Evolutionary conservation across 2,329 filamentous ascomycete genomes (phyloP), one percentile per base, ranked within the genome.

Genomic region (Colletotrichum sp.): DNA sequence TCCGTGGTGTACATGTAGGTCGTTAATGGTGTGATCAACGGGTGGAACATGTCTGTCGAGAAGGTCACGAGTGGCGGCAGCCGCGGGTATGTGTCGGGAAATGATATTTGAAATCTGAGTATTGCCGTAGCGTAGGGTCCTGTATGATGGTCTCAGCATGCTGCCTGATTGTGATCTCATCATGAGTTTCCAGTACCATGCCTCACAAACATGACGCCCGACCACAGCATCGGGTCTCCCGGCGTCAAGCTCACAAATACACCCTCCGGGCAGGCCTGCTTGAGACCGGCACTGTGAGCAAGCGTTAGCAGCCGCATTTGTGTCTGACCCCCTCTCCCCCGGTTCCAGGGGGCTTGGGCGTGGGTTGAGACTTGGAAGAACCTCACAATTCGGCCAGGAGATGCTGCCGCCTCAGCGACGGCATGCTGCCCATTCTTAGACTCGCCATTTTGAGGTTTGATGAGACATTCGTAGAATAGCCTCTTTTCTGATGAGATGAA

Each of bases 1-100:
- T 94, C 93, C 77, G 95, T 96, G 57, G 95, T 94, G 87, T 98
- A 98, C 82, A 95, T 97, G 85, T 98, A 98, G 5, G 95, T 98
- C n/a, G 96, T 98, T 77, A 98, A 89, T 49, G 97, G 96, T 9
- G 96, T 96, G 79, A 99, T 93, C 57, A 99, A 89, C 21, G 96
- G 96, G 83, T 99, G 96, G 84, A 99, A 99, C 79, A 99, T 94
- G 83, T 99, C 96, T 79, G 95, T 98, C 62, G 92, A 91, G 85
- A 99, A 98, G 71, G 94, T 96, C 79, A 99, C 92, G 21, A 96
- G 89, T 12, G 97, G 97, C 67, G 96, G 95, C 24, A 95, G 87
- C 68, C 89, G 87, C 15, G 96, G 96, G 83, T 98, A 98, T 52
- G 90, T 90, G 77, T 94, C 89, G 44, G 96, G 95, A 81, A 99